These are phyloP conservation scores for Aspergillus niger DNA, from an alignment of 2,329 filamentous ascomycete species.

Conservation along the genomic window DNA sequence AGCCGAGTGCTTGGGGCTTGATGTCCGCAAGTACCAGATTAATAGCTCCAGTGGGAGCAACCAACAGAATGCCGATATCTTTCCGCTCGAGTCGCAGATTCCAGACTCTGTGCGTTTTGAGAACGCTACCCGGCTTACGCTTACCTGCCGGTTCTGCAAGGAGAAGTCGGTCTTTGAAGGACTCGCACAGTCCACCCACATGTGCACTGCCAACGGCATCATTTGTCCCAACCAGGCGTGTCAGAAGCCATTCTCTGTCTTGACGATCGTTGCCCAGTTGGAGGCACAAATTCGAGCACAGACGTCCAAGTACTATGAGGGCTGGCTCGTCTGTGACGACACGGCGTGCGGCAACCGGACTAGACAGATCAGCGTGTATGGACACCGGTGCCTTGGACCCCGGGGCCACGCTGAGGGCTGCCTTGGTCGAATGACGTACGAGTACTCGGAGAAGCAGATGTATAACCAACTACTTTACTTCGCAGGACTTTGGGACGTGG, in stretches of 20 bases:
- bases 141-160: constrained; percentile 83
- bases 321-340: constrained; percentile 89
- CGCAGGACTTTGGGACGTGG: constrained; percentile 81
- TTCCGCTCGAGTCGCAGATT: constrained; percentile 90
- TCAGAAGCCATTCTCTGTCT: constrained; percentile 62
- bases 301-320: constrained; percentile 85
- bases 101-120: constrained; percentile 88
- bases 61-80: constrained; percentile 68
- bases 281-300: constrained; percentile 79
- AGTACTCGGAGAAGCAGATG: constrained; percentile 82
- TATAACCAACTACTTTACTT: constrained; percentile 96
- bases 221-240: constrained; percentile 68
- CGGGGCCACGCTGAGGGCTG: constrained; percentile 83
- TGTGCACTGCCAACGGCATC: constrained; percentile 73
- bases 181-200: constrained; percentile 59
- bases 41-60: constrained; percentile 58
- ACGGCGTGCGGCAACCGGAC: constrained; percentile 82
- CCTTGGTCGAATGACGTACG: constrained; percentile 82
- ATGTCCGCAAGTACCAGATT: constrained; percentile 82
- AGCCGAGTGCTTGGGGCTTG: constrained; percentile 90
- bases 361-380: constrained; percentile 90
- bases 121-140: constrained; percentile 71
- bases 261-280: constrained; percentile 81
- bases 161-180: constrained; percentile 74
- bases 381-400: constrained; percentile 83